phyloP scores from a whole-genome alignment of 257 asterid species.

The Solanum rostratum region DNA sequence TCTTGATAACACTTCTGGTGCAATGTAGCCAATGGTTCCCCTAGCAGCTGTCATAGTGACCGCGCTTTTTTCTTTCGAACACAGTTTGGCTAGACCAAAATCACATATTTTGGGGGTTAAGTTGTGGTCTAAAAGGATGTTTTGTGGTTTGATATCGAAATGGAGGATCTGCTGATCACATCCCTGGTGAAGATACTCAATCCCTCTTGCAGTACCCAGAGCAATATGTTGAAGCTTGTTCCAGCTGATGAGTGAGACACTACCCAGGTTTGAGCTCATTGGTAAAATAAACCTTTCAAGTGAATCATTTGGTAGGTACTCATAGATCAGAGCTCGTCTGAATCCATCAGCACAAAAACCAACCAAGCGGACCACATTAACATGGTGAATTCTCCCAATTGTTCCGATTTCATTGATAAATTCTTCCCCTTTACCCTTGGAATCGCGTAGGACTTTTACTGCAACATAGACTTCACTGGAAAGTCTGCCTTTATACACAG shows the following conservation, averaged over 20 bases:
- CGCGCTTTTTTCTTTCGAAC: background rate
- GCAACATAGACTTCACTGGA: background rate
- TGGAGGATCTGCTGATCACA: background rate
- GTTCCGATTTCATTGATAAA: background rate
- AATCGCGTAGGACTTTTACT: background rate
- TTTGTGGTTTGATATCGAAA: background rate
- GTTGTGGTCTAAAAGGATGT: background rate
- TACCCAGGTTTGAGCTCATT: background rate
- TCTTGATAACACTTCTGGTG: background rate
- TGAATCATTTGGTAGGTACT: background rate
- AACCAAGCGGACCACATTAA: background rate
- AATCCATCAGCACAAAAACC: background rate
- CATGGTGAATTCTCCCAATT: background rate
- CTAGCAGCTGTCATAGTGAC: background rate
- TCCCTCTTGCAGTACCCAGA: background rate
- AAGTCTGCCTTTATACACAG: background rate
- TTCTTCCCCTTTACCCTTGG: background rate
- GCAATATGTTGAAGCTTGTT: background rate
- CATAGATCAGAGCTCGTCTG: background rate
- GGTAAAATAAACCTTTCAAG: background rate
- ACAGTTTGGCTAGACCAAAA: background rate
- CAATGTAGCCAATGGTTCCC: background rate
- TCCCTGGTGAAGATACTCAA: slow-evolving; percentile 1
- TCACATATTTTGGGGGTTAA: background rate
- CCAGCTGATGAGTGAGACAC: background rate